Evolutionary conservation across 2,329 filamentous ascomycete genomes (phyloP), one percentile per base, ranked within the genome.

Genomic region (Trichoderma oligosporum): DNA sequence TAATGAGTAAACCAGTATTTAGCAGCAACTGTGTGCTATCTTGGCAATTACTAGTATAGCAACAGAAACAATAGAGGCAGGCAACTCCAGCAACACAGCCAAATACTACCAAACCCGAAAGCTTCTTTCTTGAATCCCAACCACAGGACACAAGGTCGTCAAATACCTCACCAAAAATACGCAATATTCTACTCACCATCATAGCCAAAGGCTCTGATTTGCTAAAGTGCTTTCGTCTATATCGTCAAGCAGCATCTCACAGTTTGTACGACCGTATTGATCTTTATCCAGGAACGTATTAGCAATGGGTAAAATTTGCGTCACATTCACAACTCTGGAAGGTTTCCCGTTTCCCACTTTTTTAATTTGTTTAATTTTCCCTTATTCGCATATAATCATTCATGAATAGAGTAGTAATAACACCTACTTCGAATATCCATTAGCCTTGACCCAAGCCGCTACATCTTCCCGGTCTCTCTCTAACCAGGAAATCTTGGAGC

Each of bases 401-500:
- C 24, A 22, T n/a, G n/a, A n/a, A n/a, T n/a, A 22, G 18, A 38
- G 41, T 18, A 45, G 52, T 55, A 31, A 31, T 36, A 4, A 20
- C 2, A 42, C 45, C 46, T 53, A 60, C 35, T 35, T 35, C 3
- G 47, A 45, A 36, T 65, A 65, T 27, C 63, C 64, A 42, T 65
- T 66, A 8, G 61, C 36, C 61, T 64, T 66, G 41, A 66, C 59
- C 65, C 64, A 67, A 1, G 58, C 53, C 14, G 62, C 61, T 31
- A 67, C 64, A 35, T 66, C 65, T 20, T 66, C 58, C 4, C 61
- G 39, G 42, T 67, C 65, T n/a, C 65, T 58, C n/a, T 41, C 54
- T 22, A 66, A 49, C 65, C 65, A 67, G 9, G 64, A 65, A 36
- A 67, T 62, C 83, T 96, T 97, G 56, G 91, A 91, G 60, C 83